Percentiles rank a stretch among this genome's conserved stretches.
These are phyloP conservation scores for Inga oerstediana DNA, from an alignment of 306 rosid species.

Conservation along the genomic window DNA sequence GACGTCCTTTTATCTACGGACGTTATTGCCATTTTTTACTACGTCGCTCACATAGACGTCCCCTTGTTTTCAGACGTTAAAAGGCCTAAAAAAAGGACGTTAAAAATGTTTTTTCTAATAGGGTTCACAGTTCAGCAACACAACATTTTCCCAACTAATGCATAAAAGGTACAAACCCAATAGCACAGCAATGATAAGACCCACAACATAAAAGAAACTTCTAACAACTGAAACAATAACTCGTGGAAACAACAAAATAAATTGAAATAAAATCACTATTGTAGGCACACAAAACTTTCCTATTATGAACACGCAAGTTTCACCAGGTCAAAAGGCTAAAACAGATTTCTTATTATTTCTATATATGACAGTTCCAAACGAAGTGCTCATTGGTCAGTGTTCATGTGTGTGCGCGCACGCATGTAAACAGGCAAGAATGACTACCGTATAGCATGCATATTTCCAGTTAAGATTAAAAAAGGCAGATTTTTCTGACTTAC, in stretches of 20 bases:
- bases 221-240: neutral
- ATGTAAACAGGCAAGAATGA: slow-evolving; percentile 9
- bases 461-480: neutral
- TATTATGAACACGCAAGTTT: neutral
- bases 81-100: too few relatives aligned
- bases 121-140: slow-evolving; percentile 8
- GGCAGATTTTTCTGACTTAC: too few relatives aligned
- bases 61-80: too few relatives aligned
- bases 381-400: neutral
- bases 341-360: slow-evolving; percentile 2
- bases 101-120: too few relatives aligned
- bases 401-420: too few relatives aligned
- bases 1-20: too few relatives aligned
- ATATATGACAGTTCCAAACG: slow-evolving; percentile 7
- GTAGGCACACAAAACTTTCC: neutral
- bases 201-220: neutral
- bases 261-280: slow-evolving; percentile 17
- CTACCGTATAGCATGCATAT: neutral
- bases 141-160: neutral
- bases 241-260: neutral
- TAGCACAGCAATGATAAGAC: neutral
- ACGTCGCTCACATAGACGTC: too few relatives aligned
- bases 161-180: neutral
- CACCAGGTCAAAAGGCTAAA: slow-evolving; percentile 10
- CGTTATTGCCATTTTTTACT: too few relatives aligned